Base-by-base conservation (phyloP, 306 rosid species). In the Dalbergia oliveri region DNA sequence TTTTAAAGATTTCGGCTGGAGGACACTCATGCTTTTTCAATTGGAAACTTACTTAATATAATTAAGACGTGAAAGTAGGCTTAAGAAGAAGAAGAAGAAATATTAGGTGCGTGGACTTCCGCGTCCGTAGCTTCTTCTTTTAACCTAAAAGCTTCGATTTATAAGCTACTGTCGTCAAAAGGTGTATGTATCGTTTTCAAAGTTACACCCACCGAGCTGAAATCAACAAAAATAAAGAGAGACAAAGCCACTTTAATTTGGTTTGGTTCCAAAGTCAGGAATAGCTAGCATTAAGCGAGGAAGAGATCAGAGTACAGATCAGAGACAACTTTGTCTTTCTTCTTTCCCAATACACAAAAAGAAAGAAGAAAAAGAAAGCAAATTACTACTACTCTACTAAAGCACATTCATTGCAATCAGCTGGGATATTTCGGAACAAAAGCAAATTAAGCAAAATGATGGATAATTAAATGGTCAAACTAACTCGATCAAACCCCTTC, bases 131-230 rank as follows among this genome's bases (percentile, higher is more conserved):
- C 83, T 74, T 69, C 75, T 77, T 43, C 93, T 92, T 92, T 92
- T 92, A 88, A 89, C 97, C 96, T 88, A 94, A 94, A 92, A 86
- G 88, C 85, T 82, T 92, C 16, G 56, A 80, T 85, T 88, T 81
- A 76, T 77, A 53, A 62, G 80, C 60, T 75, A n/a, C 81, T 75
- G 77, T 85, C 45, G 90, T 72, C 75, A 87, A 92, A 90, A 88
- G 80, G 77, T 4, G 47, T 47, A 77, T 56, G 51, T 53, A 54
- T 62, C 80, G 79, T 72, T 82, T 79, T 72, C 89, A 82, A 84
- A 84, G 83, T 57, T 51, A 84, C 83, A 71, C 83, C 65, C 77
- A 84, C 62, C 62, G 71, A 57, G 84, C 62, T 18, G 69, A 75
- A 83, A 79, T 75, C 84, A 83, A 81, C 85, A 51, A 80, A 82